These are phyloP conservation scores for Nyssa sinensis DNA, from an alignment of 148 eudicot genomes.

Conservation along the genomic window DNA sequence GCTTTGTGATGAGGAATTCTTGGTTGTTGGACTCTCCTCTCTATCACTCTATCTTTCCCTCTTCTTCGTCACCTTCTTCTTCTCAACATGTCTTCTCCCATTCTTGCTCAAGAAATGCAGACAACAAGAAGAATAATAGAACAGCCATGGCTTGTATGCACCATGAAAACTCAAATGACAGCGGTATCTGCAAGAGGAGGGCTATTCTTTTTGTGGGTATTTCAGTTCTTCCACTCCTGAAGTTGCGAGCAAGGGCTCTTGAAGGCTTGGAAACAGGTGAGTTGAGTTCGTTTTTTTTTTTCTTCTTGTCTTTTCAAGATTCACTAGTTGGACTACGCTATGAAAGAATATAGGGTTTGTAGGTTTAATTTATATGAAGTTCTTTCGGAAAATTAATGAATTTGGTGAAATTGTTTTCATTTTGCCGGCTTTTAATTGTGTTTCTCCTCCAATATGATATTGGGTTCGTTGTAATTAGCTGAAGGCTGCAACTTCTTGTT, in stretches of 20 bases:
- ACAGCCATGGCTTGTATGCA: conserved; percentile 41
- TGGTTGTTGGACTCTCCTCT: conserved; percentile 45
- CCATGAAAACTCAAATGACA: conserved; percentile 25
- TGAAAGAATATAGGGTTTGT: background rate
- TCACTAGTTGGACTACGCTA: background rate
- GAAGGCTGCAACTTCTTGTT: background rate
- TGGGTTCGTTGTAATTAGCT: background rate
- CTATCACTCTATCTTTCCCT: conserved; percentile 28
- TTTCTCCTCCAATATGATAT: background rate
- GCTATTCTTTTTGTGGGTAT: conserved; percentile 58
- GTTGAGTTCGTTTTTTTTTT: conserved; percentile 16
- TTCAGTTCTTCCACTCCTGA: conserved; percentile 56
- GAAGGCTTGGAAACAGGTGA: conserved; percentile 45
- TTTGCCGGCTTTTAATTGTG: background rate
- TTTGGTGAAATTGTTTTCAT: conserved; percentile 8
- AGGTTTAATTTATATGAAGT: background rate
- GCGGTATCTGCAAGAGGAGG: conserved; percentile 43
- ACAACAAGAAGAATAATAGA: conserved; percentile 21
- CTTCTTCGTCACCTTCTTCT: conserved; percentile 28
- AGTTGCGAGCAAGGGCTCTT: conserved; percentile 33
- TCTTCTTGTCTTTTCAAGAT: conserved; percentile 9
- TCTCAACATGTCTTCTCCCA: conserved; percentile 21
- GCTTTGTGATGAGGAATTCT: conserved; percentile 45
- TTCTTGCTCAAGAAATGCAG: conserved; percentile 44
- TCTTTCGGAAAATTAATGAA: background rate